Base-by-base conservation (phyloP, 371 early-diverging fungal species). In the Encephalitozoon intestinalis region DNA sequence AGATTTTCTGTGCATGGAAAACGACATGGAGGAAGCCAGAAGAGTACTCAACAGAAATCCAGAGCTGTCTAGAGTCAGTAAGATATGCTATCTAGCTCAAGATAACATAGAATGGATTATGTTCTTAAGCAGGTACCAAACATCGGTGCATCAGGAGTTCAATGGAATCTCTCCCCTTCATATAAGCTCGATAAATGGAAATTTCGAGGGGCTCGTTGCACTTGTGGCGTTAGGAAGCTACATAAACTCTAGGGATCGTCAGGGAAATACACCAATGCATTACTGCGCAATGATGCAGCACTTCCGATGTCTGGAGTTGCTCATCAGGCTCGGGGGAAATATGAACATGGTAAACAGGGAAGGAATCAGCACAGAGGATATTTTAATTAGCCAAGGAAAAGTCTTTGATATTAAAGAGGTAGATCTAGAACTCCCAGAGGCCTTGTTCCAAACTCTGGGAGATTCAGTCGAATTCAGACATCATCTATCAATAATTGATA, bases 81-180 rank as follows among this genome's bases (percentile, higher is more conserved):
- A 41, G 43, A 41, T 68, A 5, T 70, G 67, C 25, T 80, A 72
- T 65, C 31, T 80, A 23, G 9, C 68, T 0, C 67, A 73, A n/a
- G 21, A 30, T 23, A 34, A 72, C 15, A 54, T 78, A 12, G 46
- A 76, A 26, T 21, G 76, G 31, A 30, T 73, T 28, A 18, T 65
- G 30, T 50, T 80, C 25, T 28, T 80, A 8, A 76, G 64, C 5
- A 41, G 37, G n/a, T 77, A 77, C 39, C 26, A 44, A 8, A 73
- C 69, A 37, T 23, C 54, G 1, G 15, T 39, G 4, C 28, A 30
- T 4, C 80, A 80, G 37, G 46, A 52, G 40, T 76, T 67, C 43
- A 54, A 73, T 75, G 77, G 77, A 23, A 34, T 67, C 4, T 68
- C 77, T 9, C 77, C 80, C 12, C 49, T 80, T 1, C 80, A 80